Evolutionary conservation across 2,329 filamentous ascomycete species (phyloP).

Genomic region (Colletotrichum eremochloae): DNA sequence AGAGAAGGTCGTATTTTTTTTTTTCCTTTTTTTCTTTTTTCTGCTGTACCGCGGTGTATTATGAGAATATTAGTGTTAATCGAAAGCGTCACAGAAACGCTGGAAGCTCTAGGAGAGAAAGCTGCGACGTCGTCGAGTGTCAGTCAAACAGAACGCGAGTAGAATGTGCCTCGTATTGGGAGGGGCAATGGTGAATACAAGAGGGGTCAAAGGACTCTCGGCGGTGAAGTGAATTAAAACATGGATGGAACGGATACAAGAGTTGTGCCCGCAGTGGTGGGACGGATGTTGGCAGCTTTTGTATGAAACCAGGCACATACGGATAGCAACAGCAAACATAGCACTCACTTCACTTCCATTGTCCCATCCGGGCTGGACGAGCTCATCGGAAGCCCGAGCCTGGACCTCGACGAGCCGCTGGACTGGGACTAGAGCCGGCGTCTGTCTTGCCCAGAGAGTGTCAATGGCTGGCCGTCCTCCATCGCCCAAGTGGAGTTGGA

Average conservation of each 20-base stretch:
- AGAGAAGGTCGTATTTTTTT: neutral
- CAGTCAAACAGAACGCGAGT: constrained; percentile 13
- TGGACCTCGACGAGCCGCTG: constrained; percentile 21
- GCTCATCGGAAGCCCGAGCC: constrained; percentile 11
- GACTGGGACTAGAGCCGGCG: constrained; percentile 34
- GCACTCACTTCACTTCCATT: constrained; percentile 6
- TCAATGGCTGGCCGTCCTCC: constrained; percentile 33
- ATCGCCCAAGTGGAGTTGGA: constrained; percentile 36
- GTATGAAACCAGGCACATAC: constrained; percentile 39
- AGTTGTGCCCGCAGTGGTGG: neutral
- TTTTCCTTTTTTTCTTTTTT: neutral
- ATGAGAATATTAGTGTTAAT: neutral
- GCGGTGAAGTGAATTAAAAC: constrained; percentile 34
- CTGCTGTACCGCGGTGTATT: neutral
- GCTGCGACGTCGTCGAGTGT: constrained; percentile 14
- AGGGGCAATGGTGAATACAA: neutral
- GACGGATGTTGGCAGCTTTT: constrained; percentile 37
- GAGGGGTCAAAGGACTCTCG: constrained; percentile 4
- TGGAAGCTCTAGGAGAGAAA: neutral
- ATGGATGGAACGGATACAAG: neutral
- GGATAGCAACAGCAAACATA: constrained; percentile 42
- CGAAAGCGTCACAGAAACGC: neutral
- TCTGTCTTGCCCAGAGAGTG: constrained; percentile 35
- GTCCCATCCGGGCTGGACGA: constrained; percentile 7
- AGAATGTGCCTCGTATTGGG: constrained; percentile 18